Evolutionary conservation across 352 stramenopile species (phyloP).

Genomic region (Globisporangium acanthophoron): DNA sequence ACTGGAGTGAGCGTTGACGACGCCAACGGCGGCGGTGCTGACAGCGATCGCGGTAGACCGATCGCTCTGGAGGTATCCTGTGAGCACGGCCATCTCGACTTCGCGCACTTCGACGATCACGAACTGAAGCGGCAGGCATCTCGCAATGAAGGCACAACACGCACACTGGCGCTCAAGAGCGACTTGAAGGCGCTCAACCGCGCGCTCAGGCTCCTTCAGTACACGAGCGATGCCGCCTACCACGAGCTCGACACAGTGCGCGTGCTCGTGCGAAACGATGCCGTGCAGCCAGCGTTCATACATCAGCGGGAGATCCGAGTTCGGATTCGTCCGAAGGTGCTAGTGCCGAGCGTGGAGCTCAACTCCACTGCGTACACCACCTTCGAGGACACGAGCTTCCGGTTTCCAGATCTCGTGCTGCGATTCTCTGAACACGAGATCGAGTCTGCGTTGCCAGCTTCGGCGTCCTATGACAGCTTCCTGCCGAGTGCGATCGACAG

Average conservation of each 20-base stretch:
- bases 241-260: conserved; percentile 15
- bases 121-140: background rate
- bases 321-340: conserved; percentile 16
- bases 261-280: conserved; percentile 15
- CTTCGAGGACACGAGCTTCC: conserved; percentile 38
- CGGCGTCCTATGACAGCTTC: background rate
- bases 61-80: conserved; percentile 12
- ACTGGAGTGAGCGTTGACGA: conserved; percentile 11
- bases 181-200: conserved; percentile 12
- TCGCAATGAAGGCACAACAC: background rate
- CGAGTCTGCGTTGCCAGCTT: background rate
- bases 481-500: background rate
- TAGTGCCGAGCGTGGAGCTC: conserved; percentile 25
- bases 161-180: background rate
- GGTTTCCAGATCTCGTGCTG: conserved; percentile 32
- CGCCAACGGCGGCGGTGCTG: conserved; percentile 3
- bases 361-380: conserved; percentile 20
- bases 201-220: conserved; percentile 16
- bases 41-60: background rate
- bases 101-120: conserved; percentile 9
- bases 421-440: conserved; percentile 3
- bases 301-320: conserved; percentile 22
- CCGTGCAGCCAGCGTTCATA: background rate
- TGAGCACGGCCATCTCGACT: conserved; percentile 9
- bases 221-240: conserved; percentile 13